Evolutionary conservation across 2,329 filamentous ascomycete genomes (phyloP), one percentile per base, ranked within the genome.

Genomic region (Fusarium drepaniforme): DNA sequence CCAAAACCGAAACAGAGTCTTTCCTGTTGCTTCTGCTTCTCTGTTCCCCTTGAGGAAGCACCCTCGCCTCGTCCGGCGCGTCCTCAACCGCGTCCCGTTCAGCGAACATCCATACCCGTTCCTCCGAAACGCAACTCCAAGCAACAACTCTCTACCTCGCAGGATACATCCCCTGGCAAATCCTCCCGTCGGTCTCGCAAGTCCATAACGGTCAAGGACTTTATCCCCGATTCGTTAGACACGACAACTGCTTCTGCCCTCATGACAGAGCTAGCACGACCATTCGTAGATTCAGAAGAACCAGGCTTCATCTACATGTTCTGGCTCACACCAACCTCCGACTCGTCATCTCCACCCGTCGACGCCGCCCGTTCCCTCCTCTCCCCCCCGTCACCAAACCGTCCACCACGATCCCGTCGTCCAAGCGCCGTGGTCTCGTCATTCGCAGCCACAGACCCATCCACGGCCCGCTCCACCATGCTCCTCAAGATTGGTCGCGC

Each of bases 301-400:
- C 87, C 93, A 15, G 97, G 97, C 42, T 99, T 97, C 85, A 98
- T 99, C 76, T 99, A 99, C 88, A 97, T 99, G 83, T 99, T 98
- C 88, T 98, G 96, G 95, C 88, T 98, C 25, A 98, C 95, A 0
- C 92, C 95, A 37, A 76, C 77, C 8, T 88, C 88, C 3, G 84
- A 90, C 9, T 82, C 70, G 13, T 59, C 60, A 2, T 85, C 88
- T 1, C 87, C 90, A 0, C 87, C 92, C 0, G 86, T 86, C 40
- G 92, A 91, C 73, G 86, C 90, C 51, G 89, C 90, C 23, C 87
- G 90, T 11, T 88, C 90, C 13, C 85, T 93, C 59, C 87, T 92
- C 49, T 83, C 86, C 0, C 88, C 91, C 1, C 85, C 88, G 3
- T 80, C 85, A 51, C 83, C 82, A 63, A 82, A 80, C 28, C 56